Evolutionary conservation across 805 yeast genomes (phyloP).

Genomic region (Metschnikowia vanudenii): DNA sequence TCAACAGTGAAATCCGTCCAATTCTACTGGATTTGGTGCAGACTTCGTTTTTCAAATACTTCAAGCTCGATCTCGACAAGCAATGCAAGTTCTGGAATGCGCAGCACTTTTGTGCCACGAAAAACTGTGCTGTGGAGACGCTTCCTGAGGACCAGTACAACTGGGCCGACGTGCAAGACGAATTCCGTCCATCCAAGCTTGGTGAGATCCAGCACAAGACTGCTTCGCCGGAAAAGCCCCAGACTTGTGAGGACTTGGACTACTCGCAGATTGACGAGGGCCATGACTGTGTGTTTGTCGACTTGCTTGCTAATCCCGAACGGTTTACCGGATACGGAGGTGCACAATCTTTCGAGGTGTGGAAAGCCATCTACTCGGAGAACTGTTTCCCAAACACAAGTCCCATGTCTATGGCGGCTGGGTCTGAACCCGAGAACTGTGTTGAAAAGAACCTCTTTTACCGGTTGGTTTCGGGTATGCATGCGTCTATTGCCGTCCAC

Average conservation of each 20-base stretch:
- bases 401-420: constrained; percentile 36
- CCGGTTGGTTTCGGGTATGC: constrained; percentile 87
- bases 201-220: constrained; percentile 41
- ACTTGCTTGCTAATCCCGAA: constrained; percentile 86
- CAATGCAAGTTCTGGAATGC: constrained; percentile 87
- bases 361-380: constrained; percentile 90
- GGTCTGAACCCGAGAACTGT: constrained; percentile 50
- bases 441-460: constrained; percentile 86
- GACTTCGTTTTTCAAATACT: constrained; percentile 84
- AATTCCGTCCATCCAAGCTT: constrained; percentile 70
- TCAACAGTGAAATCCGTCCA: constrained; percentile 42
- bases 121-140: constrained; percentile 87
- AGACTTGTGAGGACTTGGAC: constrained; percentile 50
- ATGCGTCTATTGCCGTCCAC: constrained; percentile 92
- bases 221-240: constrained; percentile 17
- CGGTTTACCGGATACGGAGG: constrained; percentile 97
- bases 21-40: constrained; percentile 55
- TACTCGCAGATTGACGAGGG: constrained; percentile 68
- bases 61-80: constrained; percentile 77
- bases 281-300: constrained; percentile 77
- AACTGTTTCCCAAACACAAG: constrained; percentile 71
- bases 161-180: constrained; percentile 57
- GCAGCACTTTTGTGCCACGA: constrained; percentile 78
- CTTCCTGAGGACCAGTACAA: constrained; percentile 62
- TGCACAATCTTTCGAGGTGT: constrained; percentile 83